Percentiles rank a stretch among this genome's conserved stretches.
phyloP scores from a whole-genome alignment of 2,329 filamentous ascomycete genomes.

The Exophiala sideris region DNA sequence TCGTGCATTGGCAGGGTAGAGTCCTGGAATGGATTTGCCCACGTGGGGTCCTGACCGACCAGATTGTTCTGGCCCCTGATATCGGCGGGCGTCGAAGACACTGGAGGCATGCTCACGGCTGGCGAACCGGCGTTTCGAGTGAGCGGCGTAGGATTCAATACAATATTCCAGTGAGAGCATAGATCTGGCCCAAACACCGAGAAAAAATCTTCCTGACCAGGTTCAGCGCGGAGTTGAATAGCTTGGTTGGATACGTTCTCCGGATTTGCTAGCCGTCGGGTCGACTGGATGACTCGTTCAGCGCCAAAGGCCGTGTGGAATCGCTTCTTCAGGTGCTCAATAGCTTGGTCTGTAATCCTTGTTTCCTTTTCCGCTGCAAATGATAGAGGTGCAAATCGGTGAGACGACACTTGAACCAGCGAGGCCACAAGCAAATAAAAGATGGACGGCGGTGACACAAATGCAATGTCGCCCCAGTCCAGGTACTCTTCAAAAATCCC shows the following conservation, averaged over 20 bases:
- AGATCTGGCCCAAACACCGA: slow-evolving; percentile 8
- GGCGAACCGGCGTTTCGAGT: too few species aligned
- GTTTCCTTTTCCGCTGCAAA: slow-evolving; percentile 2
- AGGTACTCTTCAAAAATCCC: slow-evolving; percentile 24
- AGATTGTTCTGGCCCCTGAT: too few species aligned
- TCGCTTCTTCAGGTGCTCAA: slow-evolving; percentile 19
- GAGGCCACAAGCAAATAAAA: slow-evolving; percentile 23
- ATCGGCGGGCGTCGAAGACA: too few species aligned
- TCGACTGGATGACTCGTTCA: slow-evolving; percentile 14
- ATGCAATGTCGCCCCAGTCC: slow-evolving; percentile 17
- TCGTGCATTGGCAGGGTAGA: too few species aligned
- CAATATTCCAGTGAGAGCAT: slow-evolving; percentile 5
- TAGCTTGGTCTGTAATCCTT: slow-evolving; percentile 17
- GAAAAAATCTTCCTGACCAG: slow-evolving; percentile 11
- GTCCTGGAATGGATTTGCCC: too few species aligned
- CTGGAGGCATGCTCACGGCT: too few species aligned
- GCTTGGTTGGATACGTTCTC: neutral
- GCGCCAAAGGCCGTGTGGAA: slow-evolving; percentile 22
- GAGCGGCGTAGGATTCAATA: neutral
- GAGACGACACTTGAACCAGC: slow-evolving; percentile 21
- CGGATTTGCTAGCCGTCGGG: slow-evolving; percentile 4
- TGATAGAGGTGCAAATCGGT: slow-evolving; percentile 16
- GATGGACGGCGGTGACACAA: slow-evolving; percentile 20
- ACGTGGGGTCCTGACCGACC: too few species aligned
- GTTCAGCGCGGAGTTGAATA: neutral